phyloP scores from a whole-genome alignment of 78 protist species.

The Polysphondylium violaceum region DNA sequence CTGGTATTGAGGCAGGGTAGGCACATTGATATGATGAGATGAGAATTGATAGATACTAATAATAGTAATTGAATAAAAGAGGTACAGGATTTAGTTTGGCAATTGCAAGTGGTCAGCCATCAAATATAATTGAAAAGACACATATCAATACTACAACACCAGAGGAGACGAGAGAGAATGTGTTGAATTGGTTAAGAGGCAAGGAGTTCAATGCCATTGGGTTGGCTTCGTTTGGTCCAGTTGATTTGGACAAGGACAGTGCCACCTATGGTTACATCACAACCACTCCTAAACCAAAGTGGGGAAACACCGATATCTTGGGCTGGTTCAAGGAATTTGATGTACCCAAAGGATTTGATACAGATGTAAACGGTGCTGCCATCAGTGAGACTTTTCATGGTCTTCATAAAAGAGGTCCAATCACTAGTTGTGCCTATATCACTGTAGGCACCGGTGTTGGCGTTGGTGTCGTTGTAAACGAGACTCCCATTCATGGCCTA shows the following conservation, averaged over 20 bases:
- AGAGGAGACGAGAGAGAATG: slow-evolving; percentile 54
- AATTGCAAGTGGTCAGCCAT: slow-evolving; percentile 52
- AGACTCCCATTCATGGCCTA: slow-evolving; percentile 75
- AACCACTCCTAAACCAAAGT: slow-evolving; percentile 92
- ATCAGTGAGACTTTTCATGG: slow-evolving; percentile 78
- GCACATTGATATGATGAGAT: too few species aligned
- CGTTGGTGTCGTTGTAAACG: slow-evolving; percentile 86
- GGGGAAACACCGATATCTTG: slow-evolving; percentile 81
- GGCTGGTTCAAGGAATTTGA: slow-evolving; percentile 27
- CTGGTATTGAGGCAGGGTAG: too few species aligned
- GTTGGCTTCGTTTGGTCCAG: slow-evolving; percentile 92
- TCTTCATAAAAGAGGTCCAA: slow-evolving; percentile 21
- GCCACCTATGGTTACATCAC: slow-evolving; percentile 87
- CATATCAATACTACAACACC: slow-evolving; percentile 60
- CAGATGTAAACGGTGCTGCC: slow-evolving; percentile 96
- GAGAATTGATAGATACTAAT: not conserved
- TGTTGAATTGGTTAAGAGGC: slow-evolving; percentile 27
- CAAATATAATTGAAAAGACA: slow-evolving; percentile 31
- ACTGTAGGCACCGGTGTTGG: slow-evolving; percentile 97
- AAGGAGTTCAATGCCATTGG: slow-evolving; percentile 71
- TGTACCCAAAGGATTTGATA: slow-evolving; percentile 87
- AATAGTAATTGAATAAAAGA: not conserved
- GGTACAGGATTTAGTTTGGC: slow-evolving; percentile 58
- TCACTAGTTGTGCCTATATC: slow-evolving; percentile 82
- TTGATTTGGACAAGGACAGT: slow-evolving; percentile 69